Conservation (phyloP, 2,329 filamentous ascomycete genomes). For the Davidsoniella eucalypti region DNA sequence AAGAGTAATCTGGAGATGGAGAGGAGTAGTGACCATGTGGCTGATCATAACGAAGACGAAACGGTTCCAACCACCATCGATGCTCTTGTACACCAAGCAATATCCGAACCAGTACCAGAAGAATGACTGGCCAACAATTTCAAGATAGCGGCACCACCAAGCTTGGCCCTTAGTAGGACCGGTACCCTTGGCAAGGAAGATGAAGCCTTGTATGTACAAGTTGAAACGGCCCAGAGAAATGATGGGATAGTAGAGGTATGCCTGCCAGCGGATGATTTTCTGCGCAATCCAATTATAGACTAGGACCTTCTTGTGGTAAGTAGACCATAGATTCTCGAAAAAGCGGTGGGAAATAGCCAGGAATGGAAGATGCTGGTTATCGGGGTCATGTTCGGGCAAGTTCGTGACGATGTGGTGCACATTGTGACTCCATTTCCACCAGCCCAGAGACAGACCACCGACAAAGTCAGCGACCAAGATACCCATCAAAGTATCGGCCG, state of each 20-base stretch:
- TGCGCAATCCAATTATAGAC: conserved; percentile 59
- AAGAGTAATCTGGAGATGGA: conserved; percentile 81
- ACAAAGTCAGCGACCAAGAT: conserved; percentile 82
- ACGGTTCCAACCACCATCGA: conserved; percentile 53
- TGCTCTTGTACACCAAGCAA: conserved; percentile 53
- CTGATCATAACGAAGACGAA: conserved; percentile 63
- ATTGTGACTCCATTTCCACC: conserved; percentile 97
- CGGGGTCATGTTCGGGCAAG: conserved; percentile 84
- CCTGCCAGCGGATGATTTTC: conserved; percentile 54
- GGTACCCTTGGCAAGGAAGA: conserved; percentile 52
- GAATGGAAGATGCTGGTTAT: conserved; percentile 82
- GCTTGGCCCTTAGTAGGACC: conserved; percentile 61
- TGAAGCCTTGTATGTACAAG: conserved; percentile 67
- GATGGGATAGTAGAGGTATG: conserved; percentile 70
- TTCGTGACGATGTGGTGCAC: conserved; percentile 96
- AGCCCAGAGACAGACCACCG: conserved; percentile 77
- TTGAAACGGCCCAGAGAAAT: conserved; percentile 75
- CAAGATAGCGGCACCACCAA: conserved; percentile 72
- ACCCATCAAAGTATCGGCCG: conserved; percentile 66
- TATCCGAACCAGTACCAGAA: conserved; percentile 88
- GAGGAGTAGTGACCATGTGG: conserved; percentile 62
- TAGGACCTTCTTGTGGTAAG: conserved; percentile 73
- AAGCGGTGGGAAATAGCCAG: conserved; percentile 77
- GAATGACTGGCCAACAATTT: conserved; percentile 56
- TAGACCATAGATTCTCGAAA: conserved; percentile 54